phyloP scores from a whole-genome alignment of 176 grass and related monocot genomes.

The Aegilops umbellulata region DNA sequence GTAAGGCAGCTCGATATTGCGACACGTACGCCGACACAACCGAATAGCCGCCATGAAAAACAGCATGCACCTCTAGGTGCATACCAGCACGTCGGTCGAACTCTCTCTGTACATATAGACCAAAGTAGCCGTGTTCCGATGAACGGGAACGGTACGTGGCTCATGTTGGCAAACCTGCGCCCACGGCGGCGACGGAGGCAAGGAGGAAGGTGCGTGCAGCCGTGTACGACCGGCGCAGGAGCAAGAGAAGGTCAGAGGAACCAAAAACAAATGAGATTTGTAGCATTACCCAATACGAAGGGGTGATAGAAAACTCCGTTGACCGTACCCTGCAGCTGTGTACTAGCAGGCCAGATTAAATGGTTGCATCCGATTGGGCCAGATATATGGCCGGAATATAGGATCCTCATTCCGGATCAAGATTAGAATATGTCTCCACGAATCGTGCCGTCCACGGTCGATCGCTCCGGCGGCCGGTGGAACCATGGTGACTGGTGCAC shows the following conservation, averaged over 20 bases:
- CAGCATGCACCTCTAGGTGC: too few species aligned
- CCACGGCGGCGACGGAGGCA: background rate
- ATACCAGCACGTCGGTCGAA: too few species aligned
- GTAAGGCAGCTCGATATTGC: background rate
- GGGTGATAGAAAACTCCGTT: background rate
- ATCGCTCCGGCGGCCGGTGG: background rate
- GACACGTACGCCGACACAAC: background rate
- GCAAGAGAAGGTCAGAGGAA: constrained; percentile 6
- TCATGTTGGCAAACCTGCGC: background rate
- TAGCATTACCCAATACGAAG: background rate
- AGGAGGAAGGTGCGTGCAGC: background rate
- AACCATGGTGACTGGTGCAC: background rate
- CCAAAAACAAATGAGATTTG: background rate
- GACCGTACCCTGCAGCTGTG: background rate
- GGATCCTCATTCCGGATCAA: background rate
- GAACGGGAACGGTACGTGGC: background rate
- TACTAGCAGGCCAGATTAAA: background rate
- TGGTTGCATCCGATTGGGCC: background rate
- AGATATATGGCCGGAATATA: background rate
- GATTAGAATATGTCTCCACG: background rate
- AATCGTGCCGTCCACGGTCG: constrained; percentile 1
- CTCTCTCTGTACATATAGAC: too few species aligned
- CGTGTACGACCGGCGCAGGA: constrained; percentile 4
- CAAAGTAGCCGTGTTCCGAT: background rate
- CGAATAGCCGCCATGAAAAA: background rate